These are phyloP conservation scores for Rhytidiadelphus loreus DNA, from an alignment of 225 moss, liverwort and hornwort genomes.

Conservation along the genomic window DNA sequence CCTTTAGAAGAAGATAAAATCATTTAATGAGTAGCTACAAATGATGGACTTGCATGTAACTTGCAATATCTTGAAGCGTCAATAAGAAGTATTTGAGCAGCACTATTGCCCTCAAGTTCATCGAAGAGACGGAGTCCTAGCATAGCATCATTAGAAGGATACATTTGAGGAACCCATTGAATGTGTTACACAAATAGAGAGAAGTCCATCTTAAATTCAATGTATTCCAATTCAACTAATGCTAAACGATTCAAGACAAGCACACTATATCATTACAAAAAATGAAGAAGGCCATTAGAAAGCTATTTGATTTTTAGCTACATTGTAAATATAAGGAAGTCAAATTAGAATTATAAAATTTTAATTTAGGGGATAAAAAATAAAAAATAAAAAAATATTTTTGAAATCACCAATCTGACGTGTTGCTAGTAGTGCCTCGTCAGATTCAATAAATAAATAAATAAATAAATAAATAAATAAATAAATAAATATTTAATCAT, in stretches of 20 bases:
- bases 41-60: fast-evolving
- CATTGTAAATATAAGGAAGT: too few relatives aligned
- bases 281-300: too few relatives aligned
- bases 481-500: too few relatives aligned
- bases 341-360: too few relatives aligned
- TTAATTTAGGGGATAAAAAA: too few relatives aligned
- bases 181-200: not conserved
- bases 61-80: not conserved
- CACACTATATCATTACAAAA: not conserved
- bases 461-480: too few relatives aligned
- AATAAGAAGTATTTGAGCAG: not conserved
- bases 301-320: too few relatives aligned
- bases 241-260: not conserved
- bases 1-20: too few relatives aligned
- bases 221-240: fast-evolving
- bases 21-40: fast-evolving
- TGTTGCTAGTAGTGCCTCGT: too few relatives aligned
- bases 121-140: fast-evolving
- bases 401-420: too few relatives aligned
- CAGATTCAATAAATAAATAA: too few relatives aligned
- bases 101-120: fast-evolving
- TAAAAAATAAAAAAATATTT: too few relatives aligned
- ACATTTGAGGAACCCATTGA: not conserved
- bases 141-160: not conserved
- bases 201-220: not conserved